phyloP scores from a whole-genome alignment of 2,329 filamentous ascomycete species.

The Aspergillus costaricaensis region DNA sequence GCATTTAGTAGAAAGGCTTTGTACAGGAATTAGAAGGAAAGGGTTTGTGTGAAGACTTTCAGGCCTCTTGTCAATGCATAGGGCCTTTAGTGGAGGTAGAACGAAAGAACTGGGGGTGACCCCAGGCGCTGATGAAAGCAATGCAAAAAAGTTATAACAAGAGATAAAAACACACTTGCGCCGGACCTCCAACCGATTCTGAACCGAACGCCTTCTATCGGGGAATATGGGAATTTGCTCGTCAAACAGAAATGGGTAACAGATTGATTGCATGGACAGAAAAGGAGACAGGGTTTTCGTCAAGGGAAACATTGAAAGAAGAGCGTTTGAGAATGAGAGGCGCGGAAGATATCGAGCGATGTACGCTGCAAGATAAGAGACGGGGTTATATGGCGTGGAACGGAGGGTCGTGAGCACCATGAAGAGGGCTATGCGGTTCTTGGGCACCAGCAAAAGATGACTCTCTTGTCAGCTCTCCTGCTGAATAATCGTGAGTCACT shows the following conservation, averaged over 20 bases:
- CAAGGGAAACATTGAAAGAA: slow-evolving; percentile 31
- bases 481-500: slow-evolving; percentile 84
- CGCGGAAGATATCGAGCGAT: slow-evolving; percentile 30
- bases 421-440: slow-evolving; percentile 35
- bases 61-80: slow-evolving; percentile 15
- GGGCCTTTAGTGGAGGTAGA: slow-evolving; percentile 15
- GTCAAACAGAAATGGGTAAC: slow-evolving; percentile 30
- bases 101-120: slow-evolving; percentile 9
- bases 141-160: slow-evolving; percentile 10
- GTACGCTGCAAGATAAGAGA: slow-evolving; percentile 30
- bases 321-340: slow-evolving; percentile 22
- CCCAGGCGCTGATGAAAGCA: slow-evolving; percentile 6
- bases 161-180: slow-evolving; percentile 30
- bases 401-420: slow-evolving; percentile 35
- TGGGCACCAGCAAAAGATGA: slow-evolving; percentile 52
- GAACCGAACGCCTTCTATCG: slow-evolving; percentile 45
- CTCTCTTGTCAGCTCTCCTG: slow-evolving; percentile 80
- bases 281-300: slow-evolving; percentile 21
- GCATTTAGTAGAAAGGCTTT: slow-evolving; percentile 33
- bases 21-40: slow-evolving; percentile 31
- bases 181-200: slow-evolving; percentile 35
- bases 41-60: slow-evolving; percentile 14
- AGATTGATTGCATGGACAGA: slow-evolving; percentile 24
- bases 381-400: slow-evolving; percentile 33
- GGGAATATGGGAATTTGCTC: slow-evolving; percentile 37